Conservation (phyloP, 495 filamentous ascomycete genomes). For the Talaromyces trachyspermus region DNA sequence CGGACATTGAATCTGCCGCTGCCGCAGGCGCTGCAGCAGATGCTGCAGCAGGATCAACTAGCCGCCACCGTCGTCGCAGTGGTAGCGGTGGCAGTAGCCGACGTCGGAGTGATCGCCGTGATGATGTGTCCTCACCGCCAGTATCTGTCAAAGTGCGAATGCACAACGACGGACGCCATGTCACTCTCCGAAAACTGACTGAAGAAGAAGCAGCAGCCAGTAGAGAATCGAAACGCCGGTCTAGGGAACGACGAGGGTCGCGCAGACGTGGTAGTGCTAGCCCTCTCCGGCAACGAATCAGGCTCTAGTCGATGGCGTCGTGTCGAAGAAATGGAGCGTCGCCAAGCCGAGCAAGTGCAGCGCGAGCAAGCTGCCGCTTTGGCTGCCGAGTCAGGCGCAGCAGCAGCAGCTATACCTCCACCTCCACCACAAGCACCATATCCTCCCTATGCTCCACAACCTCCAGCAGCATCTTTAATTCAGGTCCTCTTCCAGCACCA, state of each 20-base stretch:
- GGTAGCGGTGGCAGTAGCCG: constrained; percentile 27
- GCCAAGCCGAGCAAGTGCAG: constrained; percentile 42
- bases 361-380: constrained; percentile 32
- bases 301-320: constrained; percentile 44
- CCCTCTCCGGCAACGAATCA: constrained; percentile 35
- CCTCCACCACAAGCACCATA: constrained; percentile 11
- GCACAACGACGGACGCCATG: constrained; percentile 69
- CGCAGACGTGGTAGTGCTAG: constrained; percentile 38
- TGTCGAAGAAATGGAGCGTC: constrained; percentile 43
- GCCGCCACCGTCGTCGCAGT: constrained; percentile 29
- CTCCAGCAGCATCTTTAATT: constrained; percentile 17
- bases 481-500: background rate
- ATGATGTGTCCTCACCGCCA: constrained; percentile 48
- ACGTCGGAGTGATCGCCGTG: constrained; percentile 28
- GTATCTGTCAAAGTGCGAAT: constrained; percentile 76
- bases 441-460: constrained; percentile 15
- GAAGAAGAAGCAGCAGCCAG: constrained; percentile 70
- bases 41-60: constrained; percentile 32
- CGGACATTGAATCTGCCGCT: constrained; percentile 34
- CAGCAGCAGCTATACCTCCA: constrained; percentile 3
- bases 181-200: constrained; percentile 72
- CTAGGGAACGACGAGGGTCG: constrained; percentile 29
- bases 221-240: constrained; percentile 44
- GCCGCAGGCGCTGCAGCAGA: constrained; percentile 37
- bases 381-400: constrained; percentile 15